Evolutionary conservation across 768 basidiomycete species (phyloP), one percentile per base, ranked within the genome.

Genomic region (Stropharia rugosoannulata): DNA sequence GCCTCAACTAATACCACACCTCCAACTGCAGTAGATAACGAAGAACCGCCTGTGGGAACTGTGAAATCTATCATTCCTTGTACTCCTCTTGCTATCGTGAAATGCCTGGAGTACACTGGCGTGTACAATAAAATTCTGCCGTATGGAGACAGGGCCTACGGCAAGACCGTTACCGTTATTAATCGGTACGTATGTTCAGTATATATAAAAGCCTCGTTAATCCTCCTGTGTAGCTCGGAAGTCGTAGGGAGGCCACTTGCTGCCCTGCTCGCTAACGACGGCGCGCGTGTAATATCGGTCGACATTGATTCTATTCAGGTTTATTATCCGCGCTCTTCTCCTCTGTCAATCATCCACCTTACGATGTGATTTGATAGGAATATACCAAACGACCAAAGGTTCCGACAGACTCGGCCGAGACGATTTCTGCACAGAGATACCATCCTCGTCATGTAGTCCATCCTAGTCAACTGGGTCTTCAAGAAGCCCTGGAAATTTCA

Each of bases 1-100:
- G 72, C 73, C 5, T 73, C 78, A n/a, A 72, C 73, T 25, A 75
- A 78, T 13, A 74, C 82, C 0, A 63, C 78, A 5, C 67, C 75
- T 15, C 68, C 73, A 29, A 75, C 76, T 42, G 32, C n/a, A 2
- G 29, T 25, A 13, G 50, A 52, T 59, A 63, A 75, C 64, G 89
- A 93, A 56, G 73, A 79, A 11, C 86, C 91, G 2, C 93, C 95
- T 4, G 71, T 84, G 0, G 94, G 95, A 19, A 88, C 87, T 54
- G 93, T 97, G 65, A 98, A 98, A 72, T 96, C 94, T 4, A 93
- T 99, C 66, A 82, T 99, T 36, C 97, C 97, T 0, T 99, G 97
- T 71, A 99, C 97, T 4, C 95, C 97, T 0, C 82, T 99, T 10
- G 97, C 94, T 3, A 89, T 98, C 65, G 95, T 99, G 60, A 99